Evolutionary conservation across 768 basidiomycete genomes (phyloP).

Genomic region (Podaxis pistillaris): DNA sequence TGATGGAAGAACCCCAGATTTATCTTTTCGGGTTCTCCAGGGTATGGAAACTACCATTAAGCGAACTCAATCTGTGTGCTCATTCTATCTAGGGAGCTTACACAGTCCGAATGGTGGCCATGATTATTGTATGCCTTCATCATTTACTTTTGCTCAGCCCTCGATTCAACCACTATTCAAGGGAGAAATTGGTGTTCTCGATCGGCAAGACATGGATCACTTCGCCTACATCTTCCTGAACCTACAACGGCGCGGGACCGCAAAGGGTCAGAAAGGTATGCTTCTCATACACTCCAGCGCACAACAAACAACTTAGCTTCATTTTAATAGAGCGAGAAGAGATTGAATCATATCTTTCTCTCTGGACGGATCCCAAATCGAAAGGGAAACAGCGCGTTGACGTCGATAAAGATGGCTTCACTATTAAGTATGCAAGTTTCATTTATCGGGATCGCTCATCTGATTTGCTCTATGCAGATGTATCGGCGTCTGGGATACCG

Average conservation of each 20-base stretch:
- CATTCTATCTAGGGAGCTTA: slow-evolving; percentile 60
- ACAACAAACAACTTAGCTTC: no score
- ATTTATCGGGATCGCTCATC: neutral
- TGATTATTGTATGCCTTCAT: slow-evolving; percentile 52
- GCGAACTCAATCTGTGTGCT: neutral
- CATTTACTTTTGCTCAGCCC: neutral
- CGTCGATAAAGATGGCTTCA: slow-evolving; percentile 46
- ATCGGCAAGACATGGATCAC: slow-evolving; percentile 69
- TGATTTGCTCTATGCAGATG: slow-evolving; percentile 38
- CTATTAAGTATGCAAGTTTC: slow-evolving; percentile 51
- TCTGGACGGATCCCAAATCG: slow-evolving; percentile 53
- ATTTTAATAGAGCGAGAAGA: slow-evolving; percentile 32
- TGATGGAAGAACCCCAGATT: slow-evolving; percentile 41
- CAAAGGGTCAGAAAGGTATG: slow-evolving; percentile 43
- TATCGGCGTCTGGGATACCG: slow-evolving; percentile 76
- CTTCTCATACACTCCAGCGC: neutral
- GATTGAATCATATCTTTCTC: slow-evolving; percentile 45
- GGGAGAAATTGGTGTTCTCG: slow-evolving; percentile 71
- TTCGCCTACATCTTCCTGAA: slow-evolving; percentile 63
- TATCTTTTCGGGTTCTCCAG: slow-evolving; percentile 79
- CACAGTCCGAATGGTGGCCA: slow-evolving; percentile 71
- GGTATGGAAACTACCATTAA: slow-evolving; percentile 31
- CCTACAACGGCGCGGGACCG: slow-evolving; percentile 62
- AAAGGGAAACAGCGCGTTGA: slow-evolving; percentile 53
- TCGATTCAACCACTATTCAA: slow-evolving; percentile 23